These are phyloP conservation scores for Dimocarpus longan DNA, from an alignment of 345 rosid genomes.

Conservation along the genomic window DNA sequence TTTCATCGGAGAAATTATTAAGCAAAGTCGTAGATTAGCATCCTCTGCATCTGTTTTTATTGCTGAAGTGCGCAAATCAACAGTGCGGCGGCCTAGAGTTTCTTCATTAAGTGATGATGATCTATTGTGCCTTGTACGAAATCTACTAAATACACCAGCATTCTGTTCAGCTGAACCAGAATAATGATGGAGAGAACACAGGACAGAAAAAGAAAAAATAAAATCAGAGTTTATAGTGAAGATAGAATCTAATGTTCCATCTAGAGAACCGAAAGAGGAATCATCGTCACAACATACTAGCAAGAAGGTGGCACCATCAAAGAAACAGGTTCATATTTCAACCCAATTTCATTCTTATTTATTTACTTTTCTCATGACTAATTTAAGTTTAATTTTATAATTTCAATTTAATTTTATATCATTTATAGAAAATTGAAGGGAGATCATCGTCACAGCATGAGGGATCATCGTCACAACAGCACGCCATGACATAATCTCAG, in stretches of 20 bases:
- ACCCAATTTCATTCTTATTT: too few species aligned
- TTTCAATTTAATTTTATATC: too few species aligned
- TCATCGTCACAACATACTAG: too few species aligned
- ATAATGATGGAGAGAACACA: conserved; percentile 67
- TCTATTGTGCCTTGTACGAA: conserved; percentile 63
- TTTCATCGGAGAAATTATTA: conserved; percentile 76
- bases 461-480: too few species aligned
- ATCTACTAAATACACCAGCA: conserved; percentile 74
- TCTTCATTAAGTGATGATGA: conserved; percentile 61
- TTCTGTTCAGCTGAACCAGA: conserved; percentile 59
- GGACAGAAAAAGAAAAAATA: conserved; percentile 16
- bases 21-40: conserved; percentile 77
- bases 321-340: too few species aligned
- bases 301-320: too few species aligned
- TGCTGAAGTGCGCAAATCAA: conserved; percentile 73
- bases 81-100: conserved; percentile 47
- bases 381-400: too few species aligned
- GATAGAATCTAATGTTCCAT: conserved; percentile 7
- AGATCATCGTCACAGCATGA: too few species aligned
- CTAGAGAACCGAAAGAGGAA: too few species aligned
- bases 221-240: conserved; percentile 12
- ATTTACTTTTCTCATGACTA: too few species aligned
- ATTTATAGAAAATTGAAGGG: too few species aligned
- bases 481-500: too few species aligned
- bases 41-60: conserved; percentile 83